Percentiles rank a stretch among this genome's conserved stretches.
Conservation (phyloP, 352 stramenopile species). For the Phytophthora colocasiae region DNA sequence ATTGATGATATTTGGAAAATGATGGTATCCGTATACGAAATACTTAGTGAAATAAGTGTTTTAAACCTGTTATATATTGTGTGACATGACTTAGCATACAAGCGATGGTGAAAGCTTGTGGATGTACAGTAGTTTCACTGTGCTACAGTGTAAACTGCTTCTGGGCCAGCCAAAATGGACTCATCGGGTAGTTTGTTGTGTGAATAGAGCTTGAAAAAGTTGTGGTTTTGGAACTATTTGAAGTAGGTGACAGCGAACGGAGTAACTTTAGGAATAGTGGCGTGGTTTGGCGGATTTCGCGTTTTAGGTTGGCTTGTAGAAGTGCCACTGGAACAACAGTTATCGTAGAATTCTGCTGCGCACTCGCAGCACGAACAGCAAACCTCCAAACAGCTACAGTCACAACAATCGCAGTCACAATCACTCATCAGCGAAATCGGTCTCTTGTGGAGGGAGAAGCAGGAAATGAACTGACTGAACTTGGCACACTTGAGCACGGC, state of each 20-base stretch:
- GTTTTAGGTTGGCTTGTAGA: not conserved
- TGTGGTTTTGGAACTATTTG: not conserved
- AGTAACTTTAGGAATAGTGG: conserved; percentile 8
- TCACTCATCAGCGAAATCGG: conserved; percentile 8
- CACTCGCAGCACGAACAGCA: not conserved
- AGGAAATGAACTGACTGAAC: no score
- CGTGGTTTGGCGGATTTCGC: not conserved
- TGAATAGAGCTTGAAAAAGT: no score
- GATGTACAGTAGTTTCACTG: no score
- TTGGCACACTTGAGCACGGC: no score
- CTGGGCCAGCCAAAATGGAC: no score
- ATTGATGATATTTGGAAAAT: not conserved
- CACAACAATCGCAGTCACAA: conserved; percentile 6
- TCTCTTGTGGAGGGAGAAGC: no score
- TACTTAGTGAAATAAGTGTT: not conserved
- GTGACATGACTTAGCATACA: no score
- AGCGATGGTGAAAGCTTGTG: no score
- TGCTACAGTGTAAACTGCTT: no score
- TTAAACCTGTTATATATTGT: no score
- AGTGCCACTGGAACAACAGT: not conserved
- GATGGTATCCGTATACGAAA: not conserved
- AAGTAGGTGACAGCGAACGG: conserved; percentile 13
- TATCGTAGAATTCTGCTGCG: not conserved
- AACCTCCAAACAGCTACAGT: conserved; percentile 5
- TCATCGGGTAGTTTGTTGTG: no score